Percentiles rank a stretch among this genome's conserved stretches.
Conservation (phyloP, 2,329 filamentous ascomycete species). For the Cladosporium sp. region DNA sequence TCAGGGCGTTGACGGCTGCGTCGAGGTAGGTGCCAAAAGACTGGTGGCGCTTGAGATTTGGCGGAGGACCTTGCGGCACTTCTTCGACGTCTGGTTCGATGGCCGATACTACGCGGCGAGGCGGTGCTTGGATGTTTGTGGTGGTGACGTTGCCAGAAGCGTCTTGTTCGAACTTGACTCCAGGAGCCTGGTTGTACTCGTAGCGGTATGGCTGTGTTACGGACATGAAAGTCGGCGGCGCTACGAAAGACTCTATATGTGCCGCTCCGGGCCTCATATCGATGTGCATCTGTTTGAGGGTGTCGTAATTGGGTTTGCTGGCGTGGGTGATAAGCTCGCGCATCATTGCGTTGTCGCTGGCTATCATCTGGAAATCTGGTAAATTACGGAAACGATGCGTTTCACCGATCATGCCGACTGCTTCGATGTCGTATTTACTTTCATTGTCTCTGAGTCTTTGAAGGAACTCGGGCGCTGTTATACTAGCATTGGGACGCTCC, state of each 20-base stretch:
- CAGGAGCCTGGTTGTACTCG: slow-evolving; percentile 80
- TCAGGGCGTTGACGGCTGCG: slow-evolving; percentile 58
- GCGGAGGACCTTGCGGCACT: slow-evolving; percentile 56
- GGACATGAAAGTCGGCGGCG: slow-evolving; percentile 25
- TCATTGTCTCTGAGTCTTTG: slow-evolving; percentile 25
- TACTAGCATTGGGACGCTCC: slow-evolving; percentile 9
- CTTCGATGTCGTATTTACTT: slow-evolving; percentile 22
- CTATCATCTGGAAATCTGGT: slow-evolving; percentile 66
- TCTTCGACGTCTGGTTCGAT: slow-evolving; percentile 55
- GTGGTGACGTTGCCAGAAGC: slow-evolving; percentile 53
- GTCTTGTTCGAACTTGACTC: slow-evolving; percentile 58
- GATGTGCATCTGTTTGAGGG: slow-evolving; percentile 61
- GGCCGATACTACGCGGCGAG: slow-evolving; percentile 54
- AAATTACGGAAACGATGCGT: slow-evolving; percentile 83
- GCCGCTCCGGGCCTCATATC: slow-evolving; percentile 58
- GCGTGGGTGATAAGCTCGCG: slow-evolving; percentile 64
- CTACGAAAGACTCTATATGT: slow-evolving; percentile 53
- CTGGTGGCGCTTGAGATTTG: slow-evolving; percentile 41
- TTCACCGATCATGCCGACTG: slow-evolving; percentile 57
- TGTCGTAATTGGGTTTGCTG: slow-evolving; percentile 58
- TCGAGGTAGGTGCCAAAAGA: slow-evolving; percentile 46
- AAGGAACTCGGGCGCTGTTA: slow-evolving; percentile 26
- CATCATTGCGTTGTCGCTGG: slow-evolving; percentile 51
- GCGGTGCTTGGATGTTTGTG: slow-evolving; percentile 41
- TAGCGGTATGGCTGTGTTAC: slow-evolving; percentile 42